Evolutionary conservation across 139 green algal genomes (phyloP).

Genomic region (Pseudopediastrum boryanum): DNA sequence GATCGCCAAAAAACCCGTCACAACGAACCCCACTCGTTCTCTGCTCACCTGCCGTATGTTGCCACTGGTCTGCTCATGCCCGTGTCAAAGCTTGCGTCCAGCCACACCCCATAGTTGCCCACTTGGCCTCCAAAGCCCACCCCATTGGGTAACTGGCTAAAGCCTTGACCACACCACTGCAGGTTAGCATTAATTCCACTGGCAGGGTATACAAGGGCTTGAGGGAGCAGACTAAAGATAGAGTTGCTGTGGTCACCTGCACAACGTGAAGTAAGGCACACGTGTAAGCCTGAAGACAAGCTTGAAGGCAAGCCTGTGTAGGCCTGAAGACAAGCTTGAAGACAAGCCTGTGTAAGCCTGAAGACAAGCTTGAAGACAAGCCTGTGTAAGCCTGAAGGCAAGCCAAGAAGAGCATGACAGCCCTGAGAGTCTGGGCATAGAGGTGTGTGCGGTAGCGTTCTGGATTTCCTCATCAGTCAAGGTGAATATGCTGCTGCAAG

Average conservation of each 20-base stretch:
- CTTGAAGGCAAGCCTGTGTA: background rate
- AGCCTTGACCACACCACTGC: constrained; percentile 60
- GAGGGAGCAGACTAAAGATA: constrained; percentile 51
- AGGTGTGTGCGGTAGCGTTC: too few species aligned
- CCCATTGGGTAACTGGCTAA: constrained; percentile 56
- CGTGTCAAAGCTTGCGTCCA: constrained; percentile 51
- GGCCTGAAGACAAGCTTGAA: background rate
- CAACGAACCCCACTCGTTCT: background rate
- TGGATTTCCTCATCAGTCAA: too few species aligned
- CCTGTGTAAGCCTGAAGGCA: background rate
- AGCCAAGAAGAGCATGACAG: background rate
- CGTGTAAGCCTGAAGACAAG: background rate
- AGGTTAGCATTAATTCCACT: constrained; percentile 57
- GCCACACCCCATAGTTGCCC: constrained; percentile 53
- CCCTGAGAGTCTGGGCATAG: too few species aligned
- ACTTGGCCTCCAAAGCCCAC: constrained; percentile 50
- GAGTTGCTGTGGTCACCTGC: constrained; percentile 45
- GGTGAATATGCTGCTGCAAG: too few species aligned
- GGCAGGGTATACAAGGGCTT: constrained; percentile 3
- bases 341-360: background rate
- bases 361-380: background rate
- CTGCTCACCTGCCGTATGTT: constrained; percentile 41
- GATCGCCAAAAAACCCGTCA: background rate
- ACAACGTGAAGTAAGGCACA: background rate
- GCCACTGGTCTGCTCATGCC: constrained; percentile 50